Percentiles rank a stretch among this genome's conserved stretches.
These are phyloP conservation scores for Tetraselmis chui DNA, from an alignment of 139 green algal genomes.

Conservation along the genomic window DNA sequence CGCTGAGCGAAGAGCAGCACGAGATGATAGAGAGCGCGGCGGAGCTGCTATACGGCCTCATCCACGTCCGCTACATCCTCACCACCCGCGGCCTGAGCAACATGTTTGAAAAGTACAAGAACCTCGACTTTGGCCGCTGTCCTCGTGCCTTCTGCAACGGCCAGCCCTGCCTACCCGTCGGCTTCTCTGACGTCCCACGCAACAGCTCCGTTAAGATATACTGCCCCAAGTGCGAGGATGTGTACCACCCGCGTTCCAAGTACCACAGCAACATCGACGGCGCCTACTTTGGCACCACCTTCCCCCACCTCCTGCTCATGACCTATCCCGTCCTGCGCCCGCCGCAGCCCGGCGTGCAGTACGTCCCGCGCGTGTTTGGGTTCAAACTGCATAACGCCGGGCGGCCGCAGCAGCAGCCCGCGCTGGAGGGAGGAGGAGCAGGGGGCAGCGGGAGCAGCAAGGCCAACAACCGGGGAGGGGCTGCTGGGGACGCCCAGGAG, in stretches of 20 bases:
- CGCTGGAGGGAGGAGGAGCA: too few species aligned
- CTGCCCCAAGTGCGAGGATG: constrained; percentile 90
- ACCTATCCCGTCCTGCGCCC: constrained; percentile 76
- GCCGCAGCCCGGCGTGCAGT: constrained; percentile 57
- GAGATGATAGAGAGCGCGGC: constrained; percentile 90
- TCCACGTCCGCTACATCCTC: constrained; percentile 92
- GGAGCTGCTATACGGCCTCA: constrained; percentile 95
- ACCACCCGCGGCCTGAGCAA: constrained; percentile 76
- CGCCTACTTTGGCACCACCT: constrained; percentile 95
- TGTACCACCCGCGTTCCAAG: constrained; percentile 87
- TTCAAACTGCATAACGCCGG: constrained; percentile 78
- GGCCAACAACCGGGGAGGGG: too few species aligned
- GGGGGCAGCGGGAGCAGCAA: too few species aligned
- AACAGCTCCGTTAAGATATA: constrained; percentile 87
- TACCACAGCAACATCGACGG: constrained; percentile 75
- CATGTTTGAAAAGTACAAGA: constrained; percentile 92
- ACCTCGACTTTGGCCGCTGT: constrained; percentile 82
- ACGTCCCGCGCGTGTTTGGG: constrained; percentile 89
- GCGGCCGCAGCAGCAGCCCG: background rate
- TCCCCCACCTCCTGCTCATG: constrained; percentile 92
- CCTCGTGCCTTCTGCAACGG: constrained; percentile 83
- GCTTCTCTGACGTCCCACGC: constrained; percentile 76
- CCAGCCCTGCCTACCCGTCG: constrained; percentile 85
- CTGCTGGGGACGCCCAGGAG: too few species aligned
- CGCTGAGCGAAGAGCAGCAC: constrained; percentile 75